Conservation (phyloP, 805 yeast species). For the Candida odintsovae region DNA sequence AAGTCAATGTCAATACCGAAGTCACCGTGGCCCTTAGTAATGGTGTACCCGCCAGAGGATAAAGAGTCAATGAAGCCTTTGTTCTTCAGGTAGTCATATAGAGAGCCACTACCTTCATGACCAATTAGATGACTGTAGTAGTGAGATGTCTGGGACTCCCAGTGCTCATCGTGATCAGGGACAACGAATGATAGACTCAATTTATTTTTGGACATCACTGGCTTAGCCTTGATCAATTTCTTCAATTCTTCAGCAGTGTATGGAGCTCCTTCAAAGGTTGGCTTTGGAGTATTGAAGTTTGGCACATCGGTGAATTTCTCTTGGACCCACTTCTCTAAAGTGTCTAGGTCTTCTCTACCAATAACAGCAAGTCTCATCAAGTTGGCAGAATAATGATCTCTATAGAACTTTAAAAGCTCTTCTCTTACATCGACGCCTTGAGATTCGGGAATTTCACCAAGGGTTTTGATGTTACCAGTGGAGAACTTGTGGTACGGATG, state of each 20-base stretch:
- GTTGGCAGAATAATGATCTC: conserved; percentile 71
- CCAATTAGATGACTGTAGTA: conserved; percentile 82
- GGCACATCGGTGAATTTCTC: conserved; percentile 60
- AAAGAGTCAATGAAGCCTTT: conserved; percentile 77
- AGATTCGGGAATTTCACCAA: conserved; percentile 57
- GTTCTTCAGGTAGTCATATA: conserved; percentile 61
- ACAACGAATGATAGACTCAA: conserved; percentile 64
- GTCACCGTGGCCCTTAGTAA: conserved; percentile 60
- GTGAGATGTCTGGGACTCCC: conserved; percentile 65
- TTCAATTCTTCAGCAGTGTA: conserved; percentile 43
- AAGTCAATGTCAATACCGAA: conserved; percentile 71
- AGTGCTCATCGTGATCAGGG: conserved; percentile 67
- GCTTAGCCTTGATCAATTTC: conserved; percentile 59
- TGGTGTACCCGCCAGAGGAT: conserved; percentile 63
- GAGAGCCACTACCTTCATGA: conserved; percentile 87
- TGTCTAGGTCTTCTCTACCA: conserved; percentile 75
- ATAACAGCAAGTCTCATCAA: conserved; percentile 82
- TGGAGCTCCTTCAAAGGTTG: conserved; percentile 40
- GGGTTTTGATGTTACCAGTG: conserved; percentile 79
- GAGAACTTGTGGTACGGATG: conserved; percentile 89
- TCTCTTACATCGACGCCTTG: conserved; percentile 72
- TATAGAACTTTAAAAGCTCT: conserved; percentile 71
- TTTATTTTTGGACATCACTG: conserved; percentile 74
- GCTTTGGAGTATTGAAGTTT: conserved; percentile 32
- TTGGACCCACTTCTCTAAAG: conserved; percentile 64